Evolutionary conservation across 305 asterid species (phyloP).

Genomic region (Stenogyne calaminthoides): DNA sequence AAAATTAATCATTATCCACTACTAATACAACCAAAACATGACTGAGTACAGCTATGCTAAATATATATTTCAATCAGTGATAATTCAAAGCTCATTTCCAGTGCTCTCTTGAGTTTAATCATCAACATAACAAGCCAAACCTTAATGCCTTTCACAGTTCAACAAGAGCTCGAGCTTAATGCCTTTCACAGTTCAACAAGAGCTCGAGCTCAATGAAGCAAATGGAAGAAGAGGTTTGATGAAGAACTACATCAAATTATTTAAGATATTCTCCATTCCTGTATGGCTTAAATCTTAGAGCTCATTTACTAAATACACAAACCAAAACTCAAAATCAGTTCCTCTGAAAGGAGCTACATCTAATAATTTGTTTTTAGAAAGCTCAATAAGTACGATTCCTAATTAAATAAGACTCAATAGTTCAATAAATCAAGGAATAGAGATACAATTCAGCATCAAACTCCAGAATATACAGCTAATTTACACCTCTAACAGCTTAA

Average conservation of each 20-base stretch:
- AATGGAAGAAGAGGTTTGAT: not conserved
- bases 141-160: not conserved
- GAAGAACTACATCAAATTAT: not conserved
- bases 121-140: constrained; percentile 2
- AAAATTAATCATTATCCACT: not conserved
- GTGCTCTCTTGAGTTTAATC: constrained; percentile 8
- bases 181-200: too few relatives aligned
- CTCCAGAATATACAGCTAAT: not conserved
- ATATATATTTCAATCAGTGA: not conserved
- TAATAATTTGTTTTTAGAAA: not conserved
- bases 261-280: not conserved
- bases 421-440: not conserved
- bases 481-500: not conserved
- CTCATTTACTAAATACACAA: not conserved
- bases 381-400: not conserved
- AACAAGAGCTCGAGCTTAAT: too few relatives aligned
- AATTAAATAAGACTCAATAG: not conserved
- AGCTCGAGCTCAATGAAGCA: not conserved
- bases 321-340: not conserved
- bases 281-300: not conserved
- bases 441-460: constrained; percentile 19
- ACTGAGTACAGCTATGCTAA: not conserved
- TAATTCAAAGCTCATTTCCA: not conserved
- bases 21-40: not conserved
- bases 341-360: not conserved